These are phyloP conservation scores for Myriangium duriaei DNA, from an alignment of 2,329 filamentous ascomycete species.

Conservation along the genomic window DNA sequence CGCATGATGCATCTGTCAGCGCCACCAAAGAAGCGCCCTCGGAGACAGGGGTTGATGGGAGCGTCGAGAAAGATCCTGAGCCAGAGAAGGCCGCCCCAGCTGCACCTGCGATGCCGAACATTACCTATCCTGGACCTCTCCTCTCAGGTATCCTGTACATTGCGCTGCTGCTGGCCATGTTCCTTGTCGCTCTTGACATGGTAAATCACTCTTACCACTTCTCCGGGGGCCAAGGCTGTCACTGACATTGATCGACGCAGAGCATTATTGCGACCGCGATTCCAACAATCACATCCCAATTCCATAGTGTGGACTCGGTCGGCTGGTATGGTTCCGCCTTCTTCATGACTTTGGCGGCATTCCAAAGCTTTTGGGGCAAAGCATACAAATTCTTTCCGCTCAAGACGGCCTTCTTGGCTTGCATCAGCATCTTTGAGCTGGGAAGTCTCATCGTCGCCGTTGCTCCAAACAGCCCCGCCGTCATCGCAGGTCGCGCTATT, in stretches of 20 bases:
- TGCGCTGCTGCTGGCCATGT: conserved; percentile 12
- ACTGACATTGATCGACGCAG: too few species aligned
- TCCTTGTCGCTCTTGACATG: conserved; percentile 15
- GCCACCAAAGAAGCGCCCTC: too few species aligned
- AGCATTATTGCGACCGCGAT: conserved; percentile 23
- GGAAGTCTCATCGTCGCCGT: conserved; percentile 42
- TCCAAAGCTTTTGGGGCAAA: conserved; percentile 13
- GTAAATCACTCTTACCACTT: conserved; percentile 16
- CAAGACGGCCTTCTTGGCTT: conserved; percentile 22
- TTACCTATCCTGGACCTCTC: too few species aligned
- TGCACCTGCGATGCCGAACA: too few species aligned
- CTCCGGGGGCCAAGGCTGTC: too few species aligned
- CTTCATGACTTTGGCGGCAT: conserved; percentile 4
- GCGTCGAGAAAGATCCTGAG: too few species aligned
- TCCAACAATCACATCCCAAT: conserved; percentile 18
- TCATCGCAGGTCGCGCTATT: conserved; percentile 44
- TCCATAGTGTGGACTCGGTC: conserved; percentile 15
- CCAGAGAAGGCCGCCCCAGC: too few species aligned
- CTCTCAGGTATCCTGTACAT: too few species aligned
- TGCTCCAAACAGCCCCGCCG: conserved; percentile 36
- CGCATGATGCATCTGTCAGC: too few species aligned
- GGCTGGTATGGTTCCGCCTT: conserved; percentile 21
- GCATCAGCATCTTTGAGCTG: conserved; percentile 31
- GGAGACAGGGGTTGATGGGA: too few species aligned
- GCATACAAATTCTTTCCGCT: conserved; percentile 14